A percentile compares a stretch with the other conserved stretches of the same genome.
These are phyloP conservation scores for Erigeron philadelphicus DNA, from an alignment of 140 eudicot species.

Conservation along the genomic window DNA sequence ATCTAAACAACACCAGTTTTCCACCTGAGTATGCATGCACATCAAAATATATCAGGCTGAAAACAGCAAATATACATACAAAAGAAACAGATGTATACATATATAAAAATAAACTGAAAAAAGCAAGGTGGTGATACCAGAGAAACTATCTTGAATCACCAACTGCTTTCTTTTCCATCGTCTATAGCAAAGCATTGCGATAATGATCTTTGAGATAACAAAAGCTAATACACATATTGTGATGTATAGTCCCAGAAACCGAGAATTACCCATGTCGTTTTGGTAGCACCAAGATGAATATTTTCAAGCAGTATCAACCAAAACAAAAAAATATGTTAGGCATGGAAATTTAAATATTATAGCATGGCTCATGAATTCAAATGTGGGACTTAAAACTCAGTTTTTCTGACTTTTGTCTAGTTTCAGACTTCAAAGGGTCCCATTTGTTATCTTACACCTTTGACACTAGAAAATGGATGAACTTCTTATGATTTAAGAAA, in stretches of 20 bases:
- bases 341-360: constrained; percentile 23
- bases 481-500: neutral
- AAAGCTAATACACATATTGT: constrained; percentile 63
- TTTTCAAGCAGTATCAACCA: neutral
- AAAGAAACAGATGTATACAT: neutral
- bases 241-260: constrained; percentile 52
- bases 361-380: neutral
- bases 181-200: constrained; percentile 65
- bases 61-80: neutral
- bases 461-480: neutral
- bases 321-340: constrained; percentile 14
- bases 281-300: neutral
- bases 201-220: constrained; percentile 58
- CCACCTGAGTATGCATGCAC: constrained; percentile 52
- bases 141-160: constrained; percentile 55
- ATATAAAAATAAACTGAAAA: neutral
- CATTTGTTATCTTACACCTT: constrained; percentile 13
- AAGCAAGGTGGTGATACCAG: constrained; percentile 31
- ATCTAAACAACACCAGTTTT: constrained; percentile 74
- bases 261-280: constrained; percentile 40
- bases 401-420: constrained; percentile 20
- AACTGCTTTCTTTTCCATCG: constrained; percentile 66
- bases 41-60: constrained; percentile 5
- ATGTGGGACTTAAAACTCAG: neutral
- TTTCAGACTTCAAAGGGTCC: constrained; percentile 19